Evolutionary conservation across 331 rosid species (phyloP).

Genomic region (Dryas integrifolia): DNA sequence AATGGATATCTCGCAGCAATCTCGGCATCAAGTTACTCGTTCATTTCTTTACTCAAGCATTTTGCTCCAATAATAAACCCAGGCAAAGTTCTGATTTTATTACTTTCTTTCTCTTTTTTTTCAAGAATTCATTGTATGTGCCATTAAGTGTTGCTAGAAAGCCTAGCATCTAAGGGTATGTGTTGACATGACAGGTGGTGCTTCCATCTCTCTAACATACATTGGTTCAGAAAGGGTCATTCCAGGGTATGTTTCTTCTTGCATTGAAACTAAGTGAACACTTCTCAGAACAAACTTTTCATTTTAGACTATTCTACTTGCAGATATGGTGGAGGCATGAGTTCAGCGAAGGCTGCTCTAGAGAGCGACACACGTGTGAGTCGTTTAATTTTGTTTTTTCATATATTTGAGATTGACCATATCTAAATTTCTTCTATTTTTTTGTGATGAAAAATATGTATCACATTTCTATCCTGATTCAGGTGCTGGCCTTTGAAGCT

Average conservation of each 20-base stretch:
- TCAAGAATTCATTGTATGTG: neutral
- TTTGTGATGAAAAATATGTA: neutral
- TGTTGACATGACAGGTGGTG: conserved; percentile 59
- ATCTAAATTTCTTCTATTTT: neutral
- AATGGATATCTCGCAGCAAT: conserved; percentile 90
- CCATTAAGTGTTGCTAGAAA: neutral
- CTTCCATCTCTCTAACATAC: conserved; percentile 80
- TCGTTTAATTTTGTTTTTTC: neutral
- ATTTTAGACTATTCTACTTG: neutral
- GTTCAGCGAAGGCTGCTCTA: conserved; percentile 92
- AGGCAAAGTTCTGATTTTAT: conserved; percentile 41
- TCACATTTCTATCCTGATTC: conserved; percentile 5
- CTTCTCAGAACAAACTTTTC: neutral
- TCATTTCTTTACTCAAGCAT: conserved; percentile 73
- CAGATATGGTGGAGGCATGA: conserved; percentile 98
- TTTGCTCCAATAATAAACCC: conserved; percentile 82
- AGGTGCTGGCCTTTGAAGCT: conserved; percentile 98
- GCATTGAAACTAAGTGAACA: neutral
- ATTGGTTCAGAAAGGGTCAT: conserved; percentile 91
- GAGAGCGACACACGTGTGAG: conserved; percentile 92
- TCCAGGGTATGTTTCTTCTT: conserved; percentile 60
- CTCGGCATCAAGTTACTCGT: conserved; percentile 94
- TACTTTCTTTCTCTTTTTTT: conserved; percentile 2
- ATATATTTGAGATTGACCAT: neutral
- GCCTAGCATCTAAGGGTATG: neutral